Conservation (phyloP, 2,329 filamentous ascomycete species). For the Nannizziopsis barbatae region DNA sequence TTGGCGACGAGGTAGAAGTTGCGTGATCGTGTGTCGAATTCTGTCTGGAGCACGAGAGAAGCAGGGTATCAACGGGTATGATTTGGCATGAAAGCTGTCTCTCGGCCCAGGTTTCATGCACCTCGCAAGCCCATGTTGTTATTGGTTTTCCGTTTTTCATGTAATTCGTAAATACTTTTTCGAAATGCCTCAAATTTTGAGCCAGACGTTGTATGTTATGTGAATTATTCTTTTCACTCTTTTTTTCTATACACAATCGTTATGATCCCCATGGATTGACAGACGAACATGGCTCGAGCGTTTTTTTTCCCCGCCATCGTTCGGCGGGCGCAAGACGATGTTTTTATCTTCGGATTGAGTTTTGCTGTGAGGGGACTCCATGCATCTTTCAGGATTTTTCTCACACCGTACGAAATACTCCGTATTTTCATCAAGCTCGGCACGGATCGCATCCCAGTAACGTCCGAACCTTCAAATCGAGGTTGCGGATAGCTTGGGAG, state of each 20-base stretch:
- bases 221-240: no score
- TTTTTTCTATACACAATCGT: no score
- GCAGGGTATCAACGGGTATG: constrained; percentile 1
- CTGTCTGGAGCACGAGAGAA: constrained; percentile 4
- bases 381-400: not conserved
- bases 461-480: not conserved
- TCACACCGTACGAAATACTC: not conserved
- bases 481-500: not conserved
- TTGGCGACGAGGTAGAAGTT: constrained; percentile 6
- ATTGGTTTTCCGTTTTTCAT: not conserved
- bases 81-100: constrained; percentile 3
- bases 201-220: no score
- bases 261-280: no score
- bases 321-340: no score
- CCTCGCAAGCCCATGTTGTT: not conserved
- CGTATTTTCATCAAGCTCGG: no score
- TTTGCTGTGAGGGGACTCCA: not conserved
- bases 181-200: no score
- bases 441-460: not conserved
- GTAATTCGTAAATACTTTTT: no score
- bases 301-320: no score
- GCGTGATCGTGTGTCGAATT: constrained; percentile 2
- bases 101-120: no score
- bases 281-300: no score
- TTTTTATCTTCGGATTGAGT: not conserved